Base-by-base conservation (phyloP, 768 basidiomycete species). In the Auricularia auricula-judae region DNA sequence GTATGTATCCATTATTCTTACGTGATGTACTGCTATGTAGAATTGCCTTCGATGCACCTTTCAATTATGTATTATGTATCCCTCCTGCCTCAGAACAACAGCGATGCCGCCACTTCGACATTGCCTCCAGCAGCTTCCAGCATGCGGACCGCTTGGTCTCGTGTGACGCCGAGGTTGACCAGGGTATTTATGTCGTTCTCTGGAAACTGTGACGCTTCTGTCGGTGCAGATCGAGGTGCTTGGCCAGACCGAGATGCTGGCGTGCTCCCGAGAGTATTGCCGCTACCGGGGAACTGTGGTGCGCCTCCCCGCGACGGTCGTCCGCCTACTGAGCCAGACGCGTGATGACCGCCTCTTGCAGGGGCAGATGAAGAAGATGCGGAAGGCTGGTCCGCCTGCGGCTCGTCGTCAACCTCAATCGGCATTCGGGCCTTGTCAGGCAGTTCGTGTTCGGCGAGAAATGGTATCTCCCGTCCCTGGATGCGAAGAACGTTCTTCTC, bases 371-470 rank as follows among this genome's bases (percentile, higher is more conserved):
- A 61, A 23, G 56, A 59, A 12, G 56, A 67, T 65, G 1, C 65
- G 62, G 7, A 72, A 66, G 29, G 68, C 62, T 36, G 69, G 64
- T 1, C 73, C 68, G 0, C 72, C 71, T 18, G 72, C 71, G 71
- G 68, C 43, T 74, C 75, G 58, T 73, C 74, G 2, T 69, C 72
- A 18, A 65, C 69, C 51, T 58, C 63, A 3, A 66, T 67, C 7
- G 14, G 66, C 63, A 77, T 75, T 23, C 85, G 82, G 3, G 87
- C 89, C 71, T 89, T 88, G 10, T 87, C 86, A 0, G 95, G 96
- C 3, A 99, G 81, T 75, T 98, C 91, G 74, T 99, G 97, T 76
- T 99, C 97, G 1, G 92, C 74, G 3, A 99, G 78, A 80, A 99
- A 99, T 18, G 76, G 75, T 8, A 99, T 87, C 74, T 97, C 92